Percentiles rank a stretch among this genome's conserved stretches.
Evolutionary conservation across 2,329 filamentous ascomycete species (phyloP).

Genomic region (Aspergillus tanneri): DNA sequence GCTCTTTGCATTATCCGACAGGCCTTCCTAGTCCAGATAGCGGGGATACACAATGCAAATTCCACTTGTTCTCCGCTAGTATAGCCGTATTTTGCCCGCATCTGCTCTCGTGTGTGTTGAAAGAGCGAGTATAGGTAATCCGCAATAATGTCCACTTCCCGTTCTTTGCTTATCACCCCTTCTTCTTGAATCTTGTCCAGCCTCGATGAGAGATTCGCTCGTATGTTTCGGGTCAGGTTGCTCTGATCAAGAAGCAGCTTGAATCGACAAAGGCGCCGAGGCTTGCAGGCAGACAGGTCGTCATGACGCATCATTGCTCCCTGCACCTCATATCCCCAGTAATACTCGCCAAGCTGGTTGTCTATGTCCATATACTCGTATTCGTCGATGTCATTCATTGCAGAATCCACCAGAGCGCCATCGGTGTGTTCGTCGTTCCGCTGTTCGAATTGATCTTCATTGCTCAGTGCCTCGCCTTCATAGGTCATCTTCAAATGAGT

Average conservation of each 20-base stretch:
- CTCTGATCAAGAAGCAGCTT: slow-evolving; percentile 5
- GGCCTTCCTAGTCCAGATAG: slow-evolving; percentile 5
- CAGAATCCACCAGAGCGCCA: not conserved
- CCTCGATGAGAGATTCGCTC: not conserved
- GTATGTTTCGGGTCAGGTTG: not conserved
- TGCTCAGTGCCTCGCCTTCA: too few species aligned
- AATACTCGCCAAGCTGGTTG: not conserved
- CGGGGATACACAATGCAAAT: slow-evolving; percentile 4
- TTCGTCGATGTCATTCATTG: not conserved
- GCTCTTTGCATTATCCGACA: slow-evolving; percentile 7
- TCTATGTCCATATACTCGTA: slow-evolving; percentile 1
- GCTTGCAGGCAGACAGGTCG: not conserved
- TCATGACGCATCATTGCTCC: not conserved
- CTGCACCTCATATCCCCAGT: slow-evolving; percentile 4
- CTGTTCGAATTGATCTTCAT: too few species aligned
- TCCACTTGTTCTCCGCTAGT: not conserved
- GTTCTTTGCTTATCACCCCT: not conserved
- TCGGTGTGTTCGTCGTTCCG: not conserved
- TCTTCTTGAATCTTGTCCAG: not conserved
- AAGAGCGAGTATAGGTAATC: slow-evolving; percentile 3
- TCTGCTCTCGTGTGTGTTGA: not conserved
- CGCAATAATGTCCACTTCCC: slow-evolving; percentile 4
- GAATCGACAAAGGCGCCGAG: not conserved
- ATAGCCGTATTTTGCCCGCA: not conserved
- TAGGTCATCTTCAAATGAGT: not conserved